phyloP scores from a whole-genome alignment of 805 yeast genomes.

The Kodamaea hsintzibuensis region DNA sequence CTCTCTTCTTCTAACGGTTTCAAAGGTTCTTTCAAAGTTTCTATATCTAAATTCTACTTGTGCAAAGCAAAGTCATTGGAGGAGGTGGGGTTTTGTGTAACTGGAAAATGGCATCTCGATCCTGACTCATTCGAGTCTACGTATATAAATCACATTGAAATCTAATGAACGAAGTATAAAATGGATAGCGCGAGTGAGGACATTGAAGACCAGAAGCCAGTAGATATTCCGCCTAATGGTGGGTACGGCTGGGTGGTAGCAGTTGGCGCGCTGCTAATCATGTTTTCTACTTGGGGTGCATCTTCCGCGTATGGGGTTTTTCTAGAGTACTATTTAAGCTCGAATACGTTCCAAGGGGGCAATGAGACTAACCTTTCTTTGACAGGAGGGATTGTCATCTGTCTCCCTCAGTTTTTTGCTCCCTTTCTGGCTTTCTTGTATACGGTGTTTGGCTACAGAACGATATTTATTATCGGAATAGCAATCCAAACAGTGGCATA shows the following conservation, averaged over 20 bases:
- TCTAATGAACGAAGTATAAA: background rate
- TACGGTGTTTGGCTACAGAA: constrained; percentile 49
- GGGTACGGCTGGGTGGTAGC: constrained; percentile 57
- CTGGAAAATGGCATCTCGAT: no score
- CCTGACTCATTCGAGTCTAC: background rate
- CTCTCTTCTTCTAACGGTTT: no score
- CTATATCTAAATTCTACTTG: no score
- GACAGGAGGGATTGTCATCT: constrained; percentile 51
- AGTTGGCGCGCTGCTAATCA: constrained; percentile 46
- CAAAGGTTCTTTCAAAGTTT: no score
- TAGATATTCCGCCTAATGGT: constrained; percentile 36
- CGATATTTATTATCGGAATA: constrained; percentile 47
- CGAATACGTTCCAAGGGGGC: constrained; percentile 30
- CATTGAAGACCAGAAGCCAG: background rate
- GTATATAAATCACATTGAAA: background rate
- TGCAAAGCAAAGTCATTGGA: no score
- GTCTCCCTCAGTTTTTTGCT: constrained; percentile 53
- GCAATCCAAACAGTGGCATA: constrained; percentile 43
- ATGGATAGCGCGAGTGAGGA: background rate
- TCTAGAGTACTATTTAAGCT: constrained; percentile 46
- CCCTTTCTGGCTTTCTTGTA: constrained; percentile 54
- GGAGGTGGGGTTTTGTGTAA: no score
- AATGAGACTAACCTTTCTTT: constrained; percentile 48
- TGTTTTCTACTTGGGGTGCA: constrained; percentile 57
- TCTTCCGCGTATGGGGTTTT: constrained; percentile 60